Evolutionary conservation across 164 flowering plant species (phyloP), one percentile per base, ranked within the genome.

Genomic region (Euptelea pleiosperma): DNA sequence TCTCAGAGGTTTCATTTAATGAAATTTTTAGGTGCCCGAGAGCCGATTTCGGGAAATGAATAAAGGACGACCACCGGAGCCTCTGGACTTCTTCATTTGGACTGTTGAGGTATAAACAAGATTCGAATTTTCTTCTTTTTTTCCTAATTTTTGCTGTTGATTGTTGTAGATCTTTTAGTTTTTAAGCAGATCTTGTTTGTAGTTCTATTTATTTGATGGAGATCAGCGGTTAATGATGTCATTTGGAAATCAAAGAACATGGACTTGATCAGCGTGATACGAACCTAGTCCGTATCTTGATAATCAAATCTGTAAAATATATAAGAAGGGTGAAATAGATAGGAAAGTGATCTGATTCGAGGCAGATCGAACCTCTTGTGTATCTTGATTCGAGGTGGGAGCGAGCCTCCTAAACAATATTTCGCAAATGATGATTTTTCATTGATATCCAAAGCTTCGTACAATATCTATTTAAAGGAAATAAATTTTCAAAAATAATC

Each of bases 31-130:
- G 48, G 60, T 55, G 54, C 35, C 53, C 19, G 34, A 51, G 48
- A 28, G 14, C 70, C 31, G 63, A 24, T 66, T 39, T 46, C 22
- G 55, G 67, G 75, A 67, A 60, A 85, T 85, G 91, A 83, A 54
- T 63, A 84, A 80, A 71, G 80, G 65, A 26, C 79, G 75, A 42
- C 79, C 76, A 29, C 96, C 96, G n/a, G 96, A 89, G 76, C 96
- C 96, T 53, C 79, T 89, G 46, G 96, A 89, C 79, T 89, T 89
- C 89, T 89, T 89, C 75, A 83, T 89, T 44, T 89, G 96, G 96
- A 89, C 91, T 45, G 89, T 83, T 50, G 89, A 89, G 93, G 96
- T 89, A 74, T 39, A 19, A n/a, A 2, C 4, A 44, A 47, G 30
- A 21, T 58, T 39, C 9, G n/a, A 2, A 36, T 33, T 55, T 24